Base-by-base conservation (phyloP, 257 asterid genomes). In the Solanum medicagineum region DNA sequence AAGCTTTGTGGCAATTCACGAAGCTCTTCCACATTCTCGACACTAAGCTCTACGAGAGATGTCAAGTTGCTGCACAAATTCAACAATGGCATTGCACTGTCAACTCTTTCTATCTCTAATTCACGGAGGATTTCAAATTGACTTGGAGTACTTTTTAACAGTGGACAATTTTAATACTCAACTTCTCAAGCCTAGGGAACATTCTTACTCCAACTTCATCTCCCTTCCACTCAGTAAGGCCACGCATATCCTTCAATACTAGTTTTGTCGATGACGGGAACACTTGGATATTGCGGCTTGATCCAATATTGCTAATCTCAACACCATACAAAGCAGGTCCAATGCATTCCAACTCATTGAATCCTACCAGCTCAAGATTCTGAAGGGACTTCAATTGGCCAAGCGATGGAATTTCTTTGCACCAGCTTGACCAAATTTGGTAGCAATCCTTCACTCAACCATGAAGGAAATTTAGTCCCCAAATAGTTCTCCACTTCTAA, bases 161-260 rank as follows among this genome's bases (percentile, higher is more conserved):
- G 4, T 6, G 2, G 29, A 59, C 90, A 89, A 0, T 5, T 1
- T 0, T 0, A 54, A 91, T 79, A 1, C 1, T 4, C 85, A 91
- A 68, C n/a, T 5, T 9, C 60, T 89, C 77, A 45, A 89, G 89
- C 36, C n/a, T 1, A 14, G 92, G 87, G 83, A 89, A 91, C 17
- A 73, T 81, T 6, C 22, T 65, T 40, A 13, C 42, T 15, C 56
- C 17, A 10, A n/a, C 13, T n/a, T 15, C 36, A 4, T 45, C 59
- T 74, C 22, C 81, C 81, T 22, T 74, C 87, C 89, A 87, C 53
- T 89, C 84, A 32, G 6, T 55, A 29, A 89, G 62, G 6, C 59
- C 36, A 13, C 6, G 15, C 89, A 89, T 71, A 8, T 56, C 26
- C n/a, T 0, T 0, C 40, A 89, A 2, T 2, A 15, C 6, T 7